phyloP scores from a whole-genome alignment of 2,329 filamentous ascomycete genomes.

The Trichoderma semiorbis region DNA sequence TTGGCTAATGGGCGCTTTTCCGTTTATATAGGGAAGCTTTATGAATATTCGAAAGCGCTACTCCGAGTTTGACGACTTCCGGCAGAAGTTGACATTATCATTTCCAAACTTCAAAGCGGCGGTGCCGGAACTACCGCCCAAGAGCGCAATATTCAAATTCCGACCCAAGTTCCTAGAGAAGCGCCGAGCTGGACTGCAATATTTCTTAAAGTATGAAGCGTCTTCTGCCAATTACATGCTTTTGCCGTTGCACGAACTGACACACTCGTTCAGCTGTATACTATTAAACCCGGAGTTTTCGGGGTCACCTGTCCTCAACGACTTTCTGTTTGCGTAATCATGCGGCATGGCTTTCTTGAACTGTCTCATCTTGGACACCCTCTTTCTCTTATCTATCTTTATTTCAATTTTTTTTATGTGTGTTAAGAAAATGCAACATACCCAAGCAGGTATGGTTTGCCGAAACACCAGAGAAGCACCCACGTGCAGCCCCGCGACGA shows the following conservation, averaged over 20 bases:
- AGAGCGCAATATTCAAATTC: slow-evolving; percentile 86
- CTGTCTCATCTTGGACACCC: neutral
- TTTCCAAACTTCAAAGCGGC: slow-evolving; percentile 82
- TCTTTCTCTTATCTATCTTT: neutral
- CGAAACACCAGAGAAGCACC: neutral
- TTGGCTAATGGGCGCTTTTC: neutral
- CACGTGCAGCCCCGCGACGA: neutral
- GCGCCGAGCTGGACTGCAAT: slow-evolving; percentile 75
- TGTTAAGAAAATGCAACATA: neutral
- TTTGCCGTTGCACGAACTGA: neutral
- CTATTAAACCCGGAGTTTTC: slow-evolving; percentile 92
- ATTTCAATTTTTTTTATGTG: neutral
- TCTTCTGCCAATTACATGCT: neutral
- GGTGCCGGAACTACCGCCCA: slow-evolving; percentile 87
- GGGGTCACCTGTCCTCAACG: slow-evolving; percentile 83
- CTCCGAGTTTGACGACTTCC: slow-evolving; percentile 87
- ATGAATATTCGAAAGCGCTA: slow-evolving; percentile 72
- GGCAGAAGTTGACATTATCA: slow-evolving; percentile 67
- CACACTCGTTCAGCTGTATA: slow-evolving; percentile 62
- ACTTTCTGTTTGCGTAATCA: slow-evolving; percentile 71
- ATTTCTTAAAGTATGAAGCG: slow-evolving; percentile 82
- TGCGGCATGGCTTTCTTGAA: neutral
- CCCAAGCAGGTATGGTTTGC: neutral
- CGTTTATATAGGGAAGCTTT: slow-evolving; percentile 47
- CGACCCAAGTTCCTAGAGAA: slow-evolving; percentile 81